Evolutionary conservation across 2,329 filamentous ascomycete genomes (phyloP).

Genomic region (Arthrobotrys iridis): DNA sequence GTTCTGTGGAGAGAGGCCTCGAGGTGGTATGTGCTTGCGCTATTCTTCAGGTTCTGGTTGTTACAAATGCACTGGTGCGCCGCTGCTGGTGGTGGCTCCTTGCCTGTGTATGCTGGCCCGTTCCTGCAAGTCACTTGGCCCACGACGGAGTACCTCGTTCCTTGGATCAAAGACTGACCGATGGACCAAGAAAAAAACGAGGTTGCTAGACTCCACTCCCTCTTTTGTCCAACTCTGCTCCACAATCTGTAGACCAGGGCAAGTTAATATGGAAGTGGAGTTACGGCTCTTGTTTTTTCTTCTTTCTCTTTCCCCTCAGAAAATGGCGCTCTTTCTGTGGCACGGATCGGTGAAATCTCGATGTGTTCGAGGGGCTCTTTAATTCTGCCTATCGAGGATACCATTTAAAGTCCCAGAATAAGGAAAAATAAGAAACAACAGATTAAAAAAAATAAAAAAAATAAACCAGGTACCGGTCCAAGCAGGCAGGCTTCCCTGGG

Average conservation of each 20-base stretch:
- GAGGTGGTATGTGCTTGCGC: constrained; percentile 53
- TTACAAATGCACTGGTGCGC: neutral
- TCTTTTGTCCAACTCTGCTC: constrained; percentile 46
- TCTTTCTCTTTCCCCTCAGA: constrained; percentile 30
- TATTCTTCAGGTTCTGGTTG: constrained; percentile 20
- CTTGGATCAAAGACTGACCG: constrained; percentile 50
- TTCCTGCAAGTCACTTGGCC: constrained; percentile 49
- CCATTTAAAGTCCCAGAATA: constrained; percentile 18
- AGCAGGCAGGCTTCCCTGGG: constrained; percentile 38
- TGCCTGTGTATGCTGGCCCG: constrained; percentile 7
- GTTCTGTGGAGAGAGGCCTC: constrained; percentile 8
- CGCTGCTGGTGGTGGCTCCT: neutral
- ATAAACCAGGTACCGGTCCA: constrained; percentile 33
- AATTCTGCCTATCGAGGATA: constrained; percentile 45
- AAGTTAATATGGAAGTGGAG: constrained; percentile 53
- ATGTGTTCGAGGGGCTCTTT: constrained; percentile 41
- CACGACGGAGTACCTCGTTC: constrained; percentile 53
- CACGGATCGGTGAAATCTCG: constrained; percentile 52
- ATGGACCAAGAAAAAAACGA: constrained; percentile 54
- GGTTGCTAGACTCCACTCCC: constrained; percentile 52
- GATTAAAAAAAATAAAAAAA: constrained; percentile 28
- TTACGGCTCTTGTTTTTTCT: constrained; percentile 47
- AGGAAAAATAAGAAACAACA: constrained; percentile 4
- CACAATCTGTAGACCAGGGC: constrained; percentile 53
- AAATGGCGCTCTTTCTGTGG: constrained; percentile 52